These are phyloP conservation scores for Fusarium sp. DNA, from an alignment of 2,329 filamentous ascomycete species.

Conservation along the genomic window DNA sequence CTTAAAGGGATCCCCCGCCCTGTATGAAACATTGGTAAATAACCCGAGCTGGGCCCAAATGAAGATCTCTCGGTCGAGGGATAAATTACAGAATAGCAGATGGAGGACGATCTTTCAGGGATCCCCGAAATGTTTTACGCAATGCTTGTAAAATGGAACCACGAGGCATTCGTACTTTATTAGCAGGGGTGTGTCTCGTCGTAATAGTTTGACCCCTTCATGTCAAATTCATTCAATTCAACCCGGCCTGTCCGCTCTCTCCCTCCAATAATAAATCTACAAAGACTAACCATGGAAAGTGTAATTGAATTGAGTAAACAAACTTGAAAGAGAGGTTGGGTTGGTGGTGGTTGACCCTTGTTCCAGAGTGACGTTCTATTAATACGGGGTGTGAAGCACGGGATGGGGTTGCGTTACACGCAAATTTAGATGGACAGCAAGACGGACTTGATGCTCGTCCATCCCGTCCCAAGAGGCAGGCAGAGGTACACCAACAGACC, in stretches of 20 bases:
- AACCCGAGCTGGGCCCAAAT: background rate
- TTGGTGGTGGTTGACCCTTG: background rate
- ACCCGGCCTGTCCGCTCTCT: background rate
- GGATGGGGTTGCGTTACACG: background rate
- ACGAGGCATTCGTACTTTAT: background rate
- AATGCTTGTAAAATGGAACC: too few relatives aligned
- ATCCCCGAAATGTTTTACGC: background rate
- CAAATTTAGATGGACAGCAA: background rate
- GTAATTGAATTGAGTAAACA: background rate
- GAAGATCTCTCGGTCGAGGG: background rate
- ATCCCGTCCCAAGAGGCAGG: background rate
- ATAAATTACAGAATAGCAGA: background rate
- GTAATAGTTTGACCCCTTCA: background rate
- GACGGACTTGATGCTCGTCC: background rate
- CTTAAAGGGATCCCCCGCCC: background rate
- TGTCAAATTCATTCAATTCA: background rate
- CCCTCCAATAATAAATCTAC: background rate
- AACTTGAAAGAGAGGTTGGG: background rate
- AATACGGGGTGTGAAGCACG: background rate
- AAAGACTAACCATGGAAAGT: background rate
- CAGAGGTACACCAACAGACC: background rate
- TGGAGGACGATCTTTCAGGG: background rate
- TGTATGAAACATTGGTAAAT: background rate
- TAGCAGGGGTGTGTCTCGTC: conserved; percentile 1
- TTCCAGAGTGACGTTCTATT: background rate